Evolutionary conservation across 257 asterid species (phyloP), one percentile per base, ranked within the genome.

Genomic region (Schizonepeta tenuifolia): DNA sequence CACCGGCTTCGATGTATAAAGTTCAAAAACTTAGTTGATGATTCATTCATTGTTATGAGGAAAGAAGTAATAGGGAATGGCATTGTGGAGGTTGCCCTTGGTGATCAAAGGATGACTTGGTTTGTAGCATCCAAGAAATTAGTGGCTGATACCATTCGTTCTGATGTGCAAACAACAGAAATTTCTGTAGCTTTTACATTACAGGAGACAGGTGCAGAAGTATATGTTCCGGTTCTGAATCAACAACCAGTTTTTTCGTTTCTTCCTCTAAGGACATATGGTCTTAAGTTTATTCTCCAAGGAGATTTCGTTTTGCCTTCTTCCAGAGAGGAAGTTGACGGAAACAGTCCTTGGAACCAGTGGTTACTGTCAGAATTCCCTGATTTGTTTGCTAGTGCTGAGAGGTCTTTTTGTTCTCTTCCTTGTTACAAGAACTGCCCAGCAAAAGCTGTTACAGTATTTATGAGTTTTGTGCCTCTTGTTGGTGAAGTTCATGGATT

Each of bases 251-350:
- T 87, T 78, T 95, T 94, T 83, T 90, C 99, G 2, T 95, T 88
- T 89, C 99, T 95, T 79, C 99, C 99, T 64, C 78, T 95, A 68
- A 86, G 99, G 77, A 88, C 92, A n/a, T 95, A 95, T 55, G 99
- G 99, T 21, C 90, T 95, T 67, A 95, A 85, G 84, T 92, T 95
- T 79, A 95, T 95, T 67, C 81, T 95, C 74, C 99, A 95, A 82
- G 99, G 98, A 71, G 97, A 95, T 84, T 95, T 95, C 85, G 86
- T 86, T 79, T 83, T 95, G 86, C 98, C 99, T 65, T 95, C 99
- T 41, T 95, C 99, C 46, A 87, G 99, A 78, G 99, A 95, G 84
- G 99, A 92, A 82, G 97, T 95, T 83, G 99, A 95, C 77, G 90
- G 86, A 51, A 83, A 87, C 79, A 95, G 96, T 80, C 93, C 97